A percentile compares a stretch with the other conserved stretches of the same genome.
Conservation (phyloP, 768 basidiomycete genomes). For the Suillus cothurnatus region DNA sequence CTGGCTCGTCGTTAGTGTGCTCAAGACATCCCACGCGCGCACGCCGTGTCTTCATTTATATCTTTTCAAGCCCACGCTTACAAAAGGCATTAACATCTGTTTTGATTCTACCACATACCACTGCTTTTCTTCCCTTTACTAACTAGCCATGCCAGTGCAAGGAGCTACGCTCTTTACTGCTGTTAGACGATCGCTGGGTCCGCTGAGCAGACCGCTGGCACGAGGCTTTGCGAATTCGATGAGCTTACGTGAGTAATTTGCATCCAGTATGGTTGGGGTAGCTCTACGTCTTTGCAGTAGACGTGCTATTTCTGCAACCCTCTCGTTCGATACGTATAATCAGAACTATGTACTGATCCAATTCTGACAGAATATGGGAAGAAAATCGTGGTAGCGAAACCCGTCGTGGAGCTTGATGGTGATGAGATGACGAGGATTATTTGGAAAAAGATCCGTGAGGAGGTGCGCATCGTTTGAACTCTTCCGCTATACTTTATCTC, state of each 20-base stretch:
- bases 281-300: background rate
- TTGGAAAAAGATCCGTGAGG: conserved; percentile 96
- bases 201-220: conserved; percentile 20
- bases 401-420: conserved; percentile 93
- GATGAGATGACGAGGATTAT: conserved; percentile 99
- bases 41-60: conserved; percentile 17
- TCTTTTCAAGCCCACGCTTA: conserved; percentile 19
- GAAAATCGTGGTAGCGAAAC: conserved; percentile 84
- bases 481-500: background rate
- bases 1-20: background rate
- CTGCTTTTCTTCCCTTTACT: conserved; percentile 17
- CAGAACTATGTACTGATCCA: background rate
- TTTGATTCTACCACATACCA: conserved; percentile 9
- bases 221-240: conserved; percentile 33
- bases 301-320: background rate
- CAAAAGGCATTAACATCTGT: conserved; percentile 14
- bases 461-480: conserved; percentile 52
- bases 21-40: conserved; percentile 26
- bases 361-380: conserved; percentile 24
- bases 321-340: background rate
- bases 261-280: background rate
- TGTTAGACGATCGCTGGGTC: conserved; percentile 26
- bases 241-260: conserved; percentile 30
- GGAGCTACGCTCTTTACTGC: conserved; percentile 25
- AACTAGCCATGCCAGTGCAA: conserved; percentile 18